Evolutionary conservation across 441 rosid species (phyloP), one percentile per base, ranked within the genome.

Genomic region (Brassica hybrid): DNA sequence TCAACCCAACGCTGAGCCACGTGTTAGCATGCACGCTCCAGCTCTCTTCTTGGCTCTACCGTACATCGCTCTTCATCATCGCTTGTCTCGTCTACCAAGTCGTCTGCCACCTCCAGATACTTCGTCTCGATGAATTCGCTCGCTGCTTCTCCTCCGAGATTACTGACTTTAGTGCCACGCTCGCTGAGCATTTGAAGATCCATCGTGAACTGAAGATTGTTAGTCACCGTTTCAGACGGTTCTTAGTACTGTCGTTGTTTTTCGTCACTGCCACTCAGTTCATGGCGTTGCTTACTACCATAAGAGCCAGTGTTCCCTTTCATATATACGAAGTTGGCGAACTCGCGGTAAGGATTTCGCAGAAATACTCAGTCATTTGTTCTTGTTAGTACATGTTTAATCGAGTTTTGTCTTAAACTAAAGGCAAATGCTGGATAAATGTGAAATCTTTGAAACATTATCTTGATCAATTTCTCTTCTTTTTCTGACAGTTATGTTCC

Each of bases 201-300:
- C 83, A 90, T 43, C 87, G 92, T 81, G 87, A 81, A 16, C 89
- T 92, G 23, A 86, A 90, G 75, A 76, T 90, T 84, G 92, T 94
- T 59, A 94, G 98, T 80, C 98, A 94, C 68, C 83, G 97, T 3
- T 94, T 90, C 79, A 86, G 97, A 5, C 58, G 80, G 38, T 90
- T 94, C 77, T 77, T 92, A 59, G 71, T 94, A 65, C 68, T 80
- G 74, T 88, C 88, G 0, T 83, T 94, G 69, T 4, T 88, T 76
- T 80, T 92, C 70, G 89, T 90, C 81, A 92, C 96, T 23, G 97
- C 89, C 0, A 94, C 92, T 71, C 94, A 90, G 87, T 86, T 92
- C 77, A 67, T 78, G 66, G 88, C 88, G 5, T 73, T 94, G 86
- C 84, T 94, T 71, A 63, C 86, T 21, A 84, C 90, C 12, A 87